Conservation (phyloP, 2,329 filamentous ascomycete species). For the Cytospora schulzeri region DNA sequence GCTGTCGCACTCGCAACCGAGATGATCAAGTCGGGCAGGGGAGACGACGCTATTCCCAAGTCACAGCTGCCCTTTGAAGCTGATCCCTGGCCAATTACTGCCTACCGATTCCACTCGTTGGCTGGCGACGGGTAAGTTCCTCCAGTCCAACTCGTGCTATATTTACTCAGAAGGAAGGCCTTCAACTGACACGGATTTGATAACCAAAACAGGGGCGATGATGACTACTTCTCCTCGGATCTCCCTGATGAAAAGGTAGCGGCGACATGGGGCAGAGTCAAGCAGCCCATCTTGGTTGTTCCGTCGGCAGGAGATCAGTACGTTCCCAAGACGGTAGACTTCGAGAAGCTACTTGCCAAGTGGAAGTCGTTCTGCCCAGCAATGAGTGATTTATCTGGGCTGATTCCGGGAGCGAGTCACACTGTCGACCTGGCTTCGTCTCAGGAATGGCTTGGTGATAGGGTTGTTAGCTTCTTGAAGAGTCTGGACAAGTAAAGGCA, state of each 20-base stretch:
- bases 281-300: slow-evolving; percentile 63
- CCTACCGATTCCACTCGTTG: slow-evolving; percentile 55
- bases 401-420: slow-evolving; percentile 57
- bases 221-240: slow-evolving; percentile 88
- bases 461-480: slow-evolving; percentile 50
- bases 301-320: slow-evolving; percentile 68
- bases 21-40: slow-evolving; percentile 58
- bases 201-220: slow-evolving; percentile 60
- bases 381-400: slow-evolving; percentile 53
- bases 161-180: neutral
- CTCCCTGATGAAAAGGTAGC: slow-evolving; percentile 58
- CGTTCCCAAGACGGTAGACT: slow-evolving; percentile 61
- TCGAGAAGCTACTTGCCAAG: slow-evolving; percentile 55
- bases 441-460: slow-evolving; percentile 52
- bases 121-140: slow-evolving; percentile 51
- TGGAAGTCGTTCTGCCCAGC: slow-evolving; percentile 54
- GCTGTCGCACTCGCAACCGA: slow-evolving; percentile 52
- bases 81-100: slow-evolving; percentile 49
- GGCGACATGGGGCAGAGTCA: slow-evolving; percentile 66
- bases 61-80: slow-evolving; percentile 45
- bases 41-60: slow-evolving; percentile 56
- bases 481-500: slow-evolving; percentile 27
- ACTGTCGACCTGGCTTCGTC: slow-evolving; percentile 49
- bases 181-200: neutral
- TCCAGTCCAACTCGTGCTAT: too few species aligned